phyloP scores from a whole-genome alignment of 371 early-diverging fungal genomes.

The Conidiobolus incongruus region DNA sequence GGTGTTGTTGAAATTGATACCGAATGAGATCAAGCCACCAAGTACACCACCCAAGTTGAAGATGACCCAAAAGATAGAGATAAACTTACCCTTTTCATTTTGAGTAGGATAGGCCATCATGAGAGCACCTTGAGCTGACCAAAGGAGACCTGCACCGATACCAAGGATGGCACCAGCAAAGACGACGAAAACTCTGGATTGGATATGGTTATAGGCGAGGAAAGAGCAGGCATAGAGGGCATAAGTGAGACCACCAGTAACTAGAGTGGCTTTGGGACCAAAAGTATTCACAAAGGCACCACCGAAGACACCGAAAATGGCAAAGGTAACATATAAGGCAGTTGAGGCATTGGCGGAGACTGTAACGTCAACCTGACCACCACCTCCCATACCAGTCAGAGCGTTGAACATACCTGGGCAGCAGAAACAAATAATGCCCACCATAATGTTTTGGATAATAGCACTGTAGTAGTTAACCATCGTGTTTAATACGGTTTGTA shows the following conservation, averaged over 20 bases:
- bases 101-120: constrained; percentile 46
- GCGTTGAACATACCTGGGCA: constrained; percentile 65
- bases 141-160: constrained; percentile 28
- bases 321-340: constrained; percentile 40
- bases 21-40: constrained; percentile 43
- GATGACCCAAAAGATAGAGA: constrained; percentile 54
- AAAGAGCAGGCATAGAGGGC: constrained; percentile 26
- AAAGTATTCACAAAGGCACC: constrained; percentile 30
- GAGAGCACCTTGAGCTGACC: constrained; percentile 42
- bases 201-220: constrained; percentile 20
- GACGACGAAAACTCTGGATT: constrained; percentile 19
- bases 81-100: constrained; percentile 42
- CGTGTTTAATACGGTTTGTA: no score
- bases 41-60: constrained; percentile 57
- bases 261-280: constrained; percentile 22
- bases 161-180: constrained; percentile 35
- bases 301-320: constrained; percentile 36
- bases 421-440: constrained; percentile 4
- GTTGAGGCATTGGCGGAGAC: constrained; percentile 39
- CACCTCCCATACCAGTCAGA: constrained; percentile 37
- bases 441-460: constrained; percentile 1
- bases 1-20: constrained; percentile 17
- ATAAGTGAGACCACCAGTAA: constrained; percentile 25
- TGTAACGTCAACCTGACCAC: constrained; percentile 36
- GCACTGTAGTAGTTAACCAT: constrained; percentile 2